A percentile compares a stretch with the other conserved stretches of the same genome.
phyloP scores from a whole-genome alignment of 495 filamentous ascomycete species.

The Lepraria neglecta region DNA sequence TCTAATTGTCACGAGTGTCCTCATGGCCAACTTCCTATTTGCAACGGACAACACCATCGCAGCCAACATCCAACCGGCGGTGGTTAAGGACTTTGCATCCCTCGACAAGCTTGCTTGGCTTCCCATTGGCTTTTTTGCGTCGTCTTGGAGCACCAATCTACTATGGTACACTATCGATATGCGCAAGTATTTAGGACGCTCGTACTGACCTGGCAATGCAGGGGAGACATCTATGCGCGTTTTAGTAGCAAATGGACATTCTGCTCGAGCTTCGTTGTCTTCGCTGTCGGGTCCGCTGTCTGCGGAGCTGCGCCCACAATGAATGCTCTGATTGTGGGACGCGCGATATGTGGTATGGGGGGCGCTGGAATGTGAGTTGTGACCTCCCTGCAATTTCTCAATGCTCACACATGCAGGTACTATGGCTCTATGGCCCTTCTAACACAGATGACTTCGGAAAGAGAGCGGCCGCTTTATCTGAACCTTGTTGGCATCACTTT shows the following conservation, averaged over 20 bases:
- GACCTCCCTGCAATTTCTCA: no score
- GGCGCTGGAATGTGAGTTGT: constrained; percentile 49
- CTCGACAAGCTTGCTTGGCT: no score
- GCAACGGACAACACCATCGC: no score
- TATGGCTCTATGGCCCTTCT: constrained; percentile 43
- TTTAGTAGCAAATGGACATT: constrained; percentile 51
- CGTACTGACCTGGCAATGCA: background rate
- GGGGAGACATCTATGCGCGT: constrained; percentile 39
- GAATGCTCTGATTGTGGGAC: constrained; percentile 43
- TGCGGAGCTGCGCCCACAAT: constrained; percentile 48
- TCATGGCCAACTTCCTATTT: no score
- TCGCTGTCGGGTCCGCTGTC: constrained; percentile 41
- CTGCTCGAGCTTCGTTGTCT: constrained; percentile 41
- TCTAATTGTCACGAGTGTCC: no score
- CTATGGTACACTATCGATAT: no score
- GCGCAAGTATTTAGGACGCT: no score
- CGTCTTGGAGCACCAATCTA: no score
- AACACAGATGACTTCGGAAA: constrained; percentile 37
- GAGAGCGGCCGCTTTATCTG: constrained; percentile 46
- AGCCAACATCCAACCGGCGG: no score
- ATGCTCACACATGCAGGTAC: no score
- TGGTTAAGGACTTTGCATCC: no score
- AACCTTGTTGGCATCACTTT: constrained; percentile 37
- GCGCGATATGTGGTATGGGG: constrained; percentile 37
- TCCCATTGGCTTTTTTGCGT: no score